A percentile compares a stretch with the other conserved stretches of the same genome.
phyloP scores from a whole-genome alignment of 805 yeast species.

The Ogataea wickerhamii region DNA sequence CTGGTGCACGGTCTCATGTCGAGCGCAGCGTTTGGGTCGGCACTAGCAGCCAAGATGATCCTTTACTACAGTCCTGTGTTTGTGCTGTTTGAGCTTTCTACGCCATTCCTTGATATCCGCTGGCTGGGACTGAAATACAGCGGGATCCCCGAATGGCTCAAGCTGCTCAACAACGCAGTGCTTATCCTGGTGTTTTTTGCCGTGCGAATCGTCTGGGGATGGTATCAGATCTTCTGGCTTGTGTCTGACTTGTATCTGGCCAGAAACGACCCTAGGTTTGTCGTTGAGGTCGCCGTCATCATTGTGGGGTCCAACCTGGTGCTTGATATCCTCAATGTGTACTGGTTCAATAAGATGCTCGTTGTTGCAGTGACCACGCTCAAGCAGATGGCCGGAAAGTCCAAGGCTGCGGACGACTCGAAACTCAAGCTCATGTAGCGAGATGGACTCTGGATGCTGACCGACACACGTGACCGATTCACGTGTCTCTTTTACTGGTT shows the following conservation, averaged over 20 bases:
- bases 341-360: slow-evolving; percentile 38
- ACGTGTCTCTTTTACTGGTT: too few species aligned
- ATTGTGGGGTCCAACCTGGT: slow-evolving; percentile 32
- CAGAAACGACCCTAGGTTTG: slow-evolving; percentile 28
- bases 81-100: slow-evolving; percentile 35
- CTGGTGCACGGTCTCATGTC: slow-evolving; percentile 36
- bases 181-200: slow-evolving; percentile 34
- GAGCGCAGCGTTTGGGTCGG: slow-evolving; percentile 29
- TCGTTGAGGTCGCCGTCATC: slow-evolving; percentile 22
- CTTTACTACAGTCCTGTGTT: slow-evolving; percentile 34
- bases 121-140: slow-evolving; percentile 36
- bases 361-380: slow-evolving; percentile 34
- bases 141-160: slow-evolving; percentile 25
- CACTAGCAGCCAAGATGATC: slow-evolving; percentile 26
- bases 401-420: slow-evolving; percentile 21
- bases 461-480: too few species aligned
- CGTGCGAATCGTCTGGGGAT: slow-evolving; percentile 37
- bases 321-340: slow-evolving; percentile 33
- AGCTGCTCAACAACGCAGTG: slow-evolving; percentile 33
- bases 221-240: slow-evolving; percentile 33
- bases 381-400: slow-evolving; percentile 27
- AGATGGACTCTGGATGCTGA: neutral
- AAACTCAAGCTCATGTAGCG: slow-evolving; percentile 31
- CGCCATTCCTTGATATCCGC: slow-evolving; percentile 36
- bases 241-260: slow-evolving; percentile 28